Conservation (phyloP, 305 asterid species). For the Stenogyne calaminthoides region DNA sequence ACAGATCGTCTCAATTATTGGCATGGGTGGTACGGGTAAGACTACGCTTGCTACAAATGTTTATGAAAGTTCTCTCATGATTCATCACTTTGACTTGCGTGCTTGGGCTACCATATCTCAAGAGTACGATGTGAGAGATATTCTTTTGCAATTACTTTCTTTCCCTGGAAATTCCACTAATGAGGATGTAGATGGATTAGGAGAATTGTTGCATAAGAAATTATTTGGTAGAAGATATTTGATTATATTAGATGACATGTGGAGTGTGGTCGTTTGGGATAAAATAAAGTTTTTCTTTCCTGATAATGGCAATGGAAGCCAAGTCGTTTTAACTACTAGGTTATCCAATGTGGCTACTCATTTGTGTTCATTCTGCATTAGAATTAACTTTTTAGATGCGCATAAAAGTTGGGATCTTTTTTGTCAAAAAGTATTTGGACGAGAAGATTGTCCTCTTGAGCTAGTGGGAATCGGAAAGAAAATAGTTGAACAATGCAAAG, state of each 20-base stretch:
- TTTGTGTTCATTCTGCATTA: neutral
- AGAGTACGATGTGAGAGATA: neutral
- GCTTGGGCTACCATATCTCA: slow-evolving; percentile 4
- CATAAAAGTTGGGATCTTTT: slow-evolving; percentile 6
- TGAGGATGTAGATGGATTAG: too few relatives aligned
- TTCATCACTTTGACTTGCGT: neutral
- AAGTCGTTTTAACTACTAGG: slow-evolving; percentile 15
- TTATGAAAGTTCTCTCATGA: neutral
- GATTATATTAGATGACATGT: slow-evolving; percentile 15
- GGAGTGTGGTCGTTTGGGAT: slow-evolving; percentile 13
- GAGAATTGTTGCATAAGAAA: too few relatives aligned
- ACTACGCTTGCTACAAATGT: neutral
- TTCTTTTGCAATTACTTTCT: too few relatives aligned
- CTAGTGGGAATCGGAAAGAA: neutral
- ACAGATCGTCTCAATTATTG: neutral
- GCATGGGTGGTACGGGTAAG: neutral
- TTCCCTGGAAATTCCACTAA: too few relatives aligned
- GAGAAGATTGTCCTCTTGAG: neutral
- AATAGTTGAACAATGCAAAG: slow-evolving; percentile 7
- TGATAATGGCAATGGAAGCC: neutral
- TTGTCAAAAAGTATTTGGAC: neutral
- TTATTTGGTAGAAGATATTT: slow-evolving; percentile 17
- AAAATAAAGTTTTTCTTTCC: neutral
- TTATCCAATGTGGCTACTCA: neutral
- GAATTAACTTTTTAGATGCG: neutral